Base-by-base conservation (phyloP, 73 alveolate species). In the Durusdinium trenchii region DNA sequence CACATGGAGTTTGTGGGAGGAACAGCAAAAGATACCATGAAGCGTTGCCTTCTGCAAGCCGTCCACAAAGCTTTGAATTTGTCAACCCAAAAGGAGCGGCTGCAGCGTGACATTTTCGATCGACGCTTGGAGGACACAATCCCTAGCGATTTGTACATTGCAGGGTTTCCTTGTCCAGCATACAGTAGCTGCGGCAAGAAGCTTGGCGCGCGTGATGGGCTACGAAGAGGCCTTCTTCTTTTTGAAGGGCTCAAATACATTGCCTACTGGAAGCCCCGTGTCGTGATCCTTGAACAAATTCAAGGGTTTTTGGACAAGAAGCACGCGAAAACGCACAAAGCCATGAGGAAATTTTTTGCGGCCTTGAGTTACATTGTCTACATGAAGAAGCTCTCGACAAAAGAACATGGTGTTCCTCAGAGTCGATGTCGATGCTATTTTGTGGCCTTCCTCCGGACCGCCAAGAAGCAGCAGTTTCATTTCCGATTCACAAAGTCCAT, bases 1-100 rank as follows among this genome's bases (percentile, higher is more conserved):
- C n/a, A n/a, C n/a, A n/a, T n/a, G 86, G 86, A 76, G 18, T 76
- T 76, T 76, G 86, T 76, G 36, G 86, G 86, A 43, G 86, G 86
- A 54, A 6, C 42, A n/a, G 86, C 40, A 43, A 76, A 43, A 2
- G 86, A 76, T 76, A 38, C 86, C 10, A 42, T 45, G 61, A 76
- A 76, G 38, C 32, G 86, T 2, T 40, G 62, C 42, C 6, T 40
- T 6, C 4, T 76, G 60, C 86, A 76, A 76, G 2, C 20, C 9
- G 86, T 76, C 38, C 86, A 76, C 60, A 40, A 38, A 20, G 35
- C 32, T 5, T 76, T 32, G 42, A 5, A 76, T 28, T 3, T 6
- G 38, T 4, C 60, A 6, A 76, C 57, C 14, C 32, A 76, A n/a
- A 45, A 45, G 38, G 60, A 76, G 18, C 67, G 5, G 30, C 32